Percentiles rank a stretch among this genome's conserved stretches.
Evolutionary conservation across 1,139 yeast genomes (phyloP).

Genomic region (Geotrichum histeridarum): DNA sequence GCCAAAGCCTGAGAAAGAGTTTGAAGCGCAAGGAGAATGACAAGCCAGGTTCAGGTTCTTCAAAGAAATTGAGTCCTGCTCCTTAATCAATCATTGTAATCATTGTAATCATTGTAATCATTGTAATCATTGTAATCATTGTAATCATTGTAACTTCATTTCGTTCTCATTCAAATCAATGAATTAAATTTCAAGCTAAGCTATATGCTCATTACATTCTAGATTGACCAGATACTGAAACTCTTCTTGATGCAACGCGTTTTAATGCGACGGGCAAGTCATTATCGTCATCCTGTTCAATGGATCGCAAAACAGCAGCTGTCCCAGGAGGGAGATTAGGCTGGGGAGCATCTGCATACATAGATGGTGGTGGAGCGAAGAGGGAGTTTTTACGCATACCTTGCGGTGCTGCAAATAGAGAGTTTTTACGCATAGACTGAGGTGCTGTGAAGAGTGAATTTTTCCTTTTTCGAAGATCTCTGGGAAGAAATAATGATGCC

Average conservation of each 20-base stretch:
- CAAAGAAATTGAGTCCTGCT: slow-evolving; percentile 1
- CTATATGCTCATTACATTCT: background rate
- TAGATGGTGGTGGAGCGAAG: background rate
- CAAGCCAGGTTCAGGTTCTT: background rate
- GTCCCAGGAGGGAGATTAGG: background rate
- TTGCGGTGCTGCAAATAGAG: background rate
- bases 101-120: too few species aligned
- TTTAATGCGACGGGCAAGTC: slow-evolving; percentile 23
- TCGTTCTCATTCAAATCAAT: background rate
- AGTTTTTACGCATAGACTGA: background rate
- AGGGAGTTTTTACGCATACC: background rate
- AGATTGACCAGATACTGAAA: slow-evolving; percentile 9
- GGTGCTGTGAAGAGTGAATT: background rate
- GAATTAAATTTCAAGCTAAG: background rate
- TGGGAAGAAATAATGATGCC: background rate
- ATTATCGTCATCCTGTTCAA: slow-evolving; percentile 23
- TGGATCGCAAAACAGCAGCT: background rate
- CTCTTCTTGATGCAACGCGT: slow-evolving; percentile 22
- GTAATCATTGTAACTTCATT: too few species aligned
- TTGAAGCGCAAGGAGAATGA: slow-evolving; percentile 64
- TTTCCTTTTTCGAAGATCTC: background rate
- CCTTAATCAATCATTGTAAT: background rate
- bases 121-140: too few species aligned
- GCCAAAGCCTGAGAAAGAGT: slow-evolving; percentile 46
- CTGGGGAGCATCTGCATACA: background rate